These are phyloP conservation scores for Skeletonema tropicum DNA, from an alignment of 108 stramenopile species.

Conservation along the genomic window DNA sequence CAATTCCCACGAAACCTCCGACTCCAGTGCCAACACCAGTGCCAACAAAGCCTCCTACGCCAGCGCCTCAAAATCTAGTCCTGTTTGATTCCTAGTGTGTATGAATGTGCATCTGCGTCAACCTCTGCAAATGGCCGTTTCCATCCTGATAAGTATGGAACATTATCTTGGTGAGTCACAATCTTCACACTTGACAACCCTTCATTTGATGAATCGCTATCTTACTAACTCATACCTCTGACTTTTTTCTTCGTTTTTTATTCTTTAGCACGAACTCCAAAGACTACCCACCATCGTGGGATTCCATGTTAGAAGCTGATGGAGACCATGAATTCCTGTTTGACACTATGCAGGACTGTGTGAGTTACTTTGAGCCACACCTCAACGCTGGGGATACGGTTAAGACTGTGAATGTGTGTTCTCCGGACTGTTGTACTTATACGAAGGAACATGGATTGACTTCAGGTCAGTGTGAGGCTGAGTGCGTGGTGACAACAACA, in stretches of 20 bases:
- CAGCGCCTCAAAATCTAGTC: neutral
- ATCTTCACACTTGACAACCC: neutral
- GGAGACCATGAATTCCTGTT: neutral
- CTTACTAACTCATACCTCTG: neutral
- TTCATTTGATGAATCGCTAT: neutral
- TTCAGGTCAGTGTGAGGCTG: neutral
- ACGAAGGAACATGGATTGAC: neutral
- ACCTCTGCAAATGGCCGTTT: neutral
- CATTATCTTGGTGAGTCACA: neutral
- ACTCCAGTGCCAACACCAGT: neutral
- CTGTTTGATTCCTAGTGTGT: neutral
- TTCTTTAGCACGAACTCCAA: neutral
- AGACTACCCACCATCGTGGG: neutral
- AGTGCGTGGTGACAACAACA: neutral
- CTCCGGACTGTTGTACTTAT: neutral
- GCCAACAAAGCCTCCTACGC: neutral
- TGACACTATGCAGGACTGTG: neutral
- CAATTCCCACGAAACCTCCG: neutral
- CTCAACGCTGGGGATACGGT: neutral
- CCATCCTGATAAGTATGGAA: neutral
- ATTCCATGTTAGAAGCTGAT: neutral
- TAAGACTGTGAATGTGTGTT: neutral
- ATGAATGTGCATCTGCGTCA: neutral
- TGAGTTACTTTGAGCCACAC: neutral
- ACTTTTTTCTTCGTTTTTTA: neutral